Percentiles rank a stretch among this genome's conserved stretches.
Conservation (phyloP, 768 basidiomycete species). For the Collybia sordida region DNA sequence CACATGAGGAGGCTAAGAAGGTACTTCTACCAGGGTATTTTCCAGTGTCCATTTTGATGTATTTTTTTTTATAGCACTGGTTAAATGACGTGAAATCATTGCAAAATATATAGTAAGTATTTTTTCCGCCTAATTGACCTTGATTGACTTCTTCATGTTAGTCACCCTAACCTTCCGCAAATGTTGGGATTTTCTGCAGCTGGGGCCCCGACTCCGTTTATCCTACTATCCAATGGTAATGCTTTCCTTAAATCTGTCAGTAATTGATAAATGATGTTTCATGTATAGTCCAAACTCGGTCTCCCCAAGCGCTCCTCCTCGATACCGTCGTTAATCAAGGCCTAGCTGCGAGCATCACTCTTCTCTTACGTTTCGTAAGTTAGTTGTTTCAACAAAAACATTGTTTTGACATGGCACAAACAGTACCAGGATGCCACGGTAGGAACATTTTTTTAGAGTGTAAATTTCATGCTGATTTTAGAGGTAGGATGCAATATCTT, state of each 20-base stretch:
- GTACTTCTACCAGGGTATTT: slow-evolving; percentile 14
- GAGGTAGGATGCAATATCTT: slow-evolving; percentile 40
- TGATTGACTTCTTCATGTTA: slow-evolving; percentile 10
- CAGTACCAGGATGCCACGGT: slow-evolving; percentile 45
- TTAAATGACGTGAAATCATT: slow-evolving; percentile 48
- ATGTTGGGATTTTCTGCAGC: slow-evolving; percentile 50
- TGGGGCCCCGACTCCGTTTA: slow-evolving; percentile 45
- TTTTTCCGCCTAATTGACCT: not conserved
- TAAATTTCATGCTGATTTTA: not conserved
- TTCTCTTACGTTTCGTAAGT: slow-evolving; percentile 19
- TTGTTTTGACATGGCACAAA: slow-evolving; percentile 1
- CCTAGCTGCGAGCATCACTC: slow-evolving; percentile 33
- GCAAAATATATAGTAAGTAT: slow-evolving; percentile 47
- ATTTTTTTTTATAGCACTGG: slow-evolving; percentile 36
- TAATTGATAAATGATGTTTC: no score
- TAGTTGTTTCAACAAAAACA: slow-evolving; percentile 18
- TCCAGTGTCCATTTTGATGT: not conserved
- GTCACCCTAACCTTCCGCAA: slow-evolving; percentile 54
- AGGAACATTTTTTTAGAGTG: not conserved
- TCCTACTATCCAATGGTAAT: slow-evolving; percentile 48
- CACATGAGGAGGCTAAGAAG: slow-evolving; percentile 27
- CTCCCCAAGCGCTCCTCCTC: slow-evolving; percentile 38
- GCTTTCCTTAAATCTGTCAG: not conserved
- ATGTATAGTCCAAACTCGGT: slow-evolving; percentile 38
- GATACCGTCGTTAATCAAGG: slow-evolving; percentile 33